Conservation (phyloP, 805 yeast species). For the Pichia cephalocereana region DNA sequence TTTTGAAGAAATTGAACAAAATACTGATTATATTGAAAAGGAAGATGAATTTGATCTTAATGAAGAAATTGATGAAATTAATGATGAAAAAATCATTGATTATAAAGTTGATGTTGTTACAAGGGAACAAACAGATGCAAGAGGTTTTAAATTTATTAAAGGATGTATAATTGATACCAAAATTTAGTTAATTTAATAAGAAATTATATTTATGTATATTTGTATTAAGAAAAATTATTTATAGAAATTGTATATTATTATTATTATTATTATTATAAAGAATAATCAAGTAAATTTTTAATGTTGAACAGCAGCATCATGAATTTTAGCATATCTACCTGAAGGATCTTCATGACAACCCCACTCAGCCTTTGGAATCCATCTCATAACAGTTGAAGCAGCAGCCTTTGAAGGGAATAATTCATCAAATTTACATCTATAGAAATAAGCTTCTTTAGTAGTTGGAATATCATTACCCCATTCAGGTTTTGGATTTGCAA, state of each 20-base stretch:
- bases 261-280: background rate
- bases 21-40: conserved; percentile 74
- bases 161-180: conserved; percentile 46
- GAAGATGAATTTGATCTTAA: conserved; percentile 84
- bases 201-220: background rate
- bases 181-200: background rate
- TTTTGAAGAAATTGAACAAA: conserved; percentile 89
- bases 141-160: conserved; percentile 52
- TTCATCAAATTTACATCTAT: conserved; percentile 93
- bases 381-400: conserved; percentile 95
- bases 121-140: conserved; percentile 55
- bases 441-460: conserved; percentile 99
- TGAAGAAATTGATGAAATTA: conserved; percentile 45
- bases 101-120: conserved; percentile 55
- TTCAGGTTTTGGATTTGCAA: conserved; percentile 83
- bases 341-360: conserved; percentile 99
- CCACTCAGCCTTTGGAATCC: conserved; percentile 99
- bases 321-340: conserved; percentile 92
- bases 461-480: conserved; percentile 96
- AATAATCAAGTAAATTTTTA: background rate
- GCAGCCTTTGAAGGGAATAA: conserved; percentile 87
- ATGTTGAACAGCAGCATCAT: conserved; percentile 50
- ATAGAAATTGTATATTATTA: background rate
- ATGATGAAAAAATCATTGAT: conserved; percentile 40
- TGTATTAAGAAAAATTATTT: background rate